phyloP scores from a whole-genome alignment of 2,329 filamentous ascomycete genomes.

The Moelleriella libera region DNA sequence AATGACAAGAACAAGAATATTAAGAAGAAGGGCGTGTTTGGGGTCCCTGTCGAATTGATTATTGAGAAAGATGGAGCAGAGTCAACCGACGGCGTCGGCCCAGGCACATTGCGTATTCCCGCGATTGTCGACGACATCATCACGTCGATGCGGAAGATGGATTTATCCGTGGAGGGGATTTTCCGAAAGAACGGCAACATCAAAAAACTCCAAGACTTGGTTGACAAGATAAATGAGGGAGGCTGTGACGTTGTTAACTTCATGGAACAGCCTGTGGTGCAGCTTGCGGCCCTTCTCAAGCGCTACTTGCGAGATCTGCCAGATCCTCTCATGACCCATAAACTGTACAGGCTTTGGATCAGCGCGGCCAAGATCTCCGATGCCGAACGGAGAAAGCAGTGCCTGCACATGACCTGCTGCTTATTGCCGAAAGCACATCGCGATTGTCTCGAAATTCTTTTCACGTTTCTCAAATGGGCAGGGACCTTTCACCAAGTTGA shows the following conservation, averaged over 20 bases:
- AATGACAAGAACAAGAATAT: conserved; percentile 62
- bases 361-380: conserved; percentile 79
- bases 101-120: conserved; percentile 78
- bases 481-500: conserved; percentile 95
- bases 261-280: conserved; percentile 78
- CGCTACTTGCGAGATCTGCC: conserved; percentile 90
- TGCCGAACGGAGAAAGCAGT: conserved; percentile 65
- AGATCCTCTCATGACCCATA: conserved; percentile 88
- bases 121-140: conserved; percentile 93
- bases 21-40: conserved; percentile 92
- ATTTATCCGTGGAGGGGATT: conserved; percentile 95
- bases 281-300: conserved; percentile 85
- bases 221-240: conserved; percentile 73
- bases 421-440: conserved; percentile 83
- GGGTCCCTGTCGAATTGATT: conserved; percentile 74
- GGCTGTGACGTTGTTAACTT: conserved; percentile 79
- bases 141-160: conserved; percentile 93
- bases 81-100: conserved; percentile 93
- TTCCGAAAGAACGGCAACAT: conserved; percentile 99
- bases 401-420: conserved; percentile 84
- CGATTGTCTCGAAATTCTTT: conserved; percentile 88
- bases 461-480: conserved; percentile 94
- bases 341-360: conserved; percentile 84
- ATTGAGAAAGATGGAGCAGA: conserved; percentile 91
- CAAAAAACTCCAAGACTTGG: conserved; percentile 75